These are phyloP conservation scores for Vicia faba DNA, from an alignment of 306 rosid species.

Conservation along the genomic window DNA sequence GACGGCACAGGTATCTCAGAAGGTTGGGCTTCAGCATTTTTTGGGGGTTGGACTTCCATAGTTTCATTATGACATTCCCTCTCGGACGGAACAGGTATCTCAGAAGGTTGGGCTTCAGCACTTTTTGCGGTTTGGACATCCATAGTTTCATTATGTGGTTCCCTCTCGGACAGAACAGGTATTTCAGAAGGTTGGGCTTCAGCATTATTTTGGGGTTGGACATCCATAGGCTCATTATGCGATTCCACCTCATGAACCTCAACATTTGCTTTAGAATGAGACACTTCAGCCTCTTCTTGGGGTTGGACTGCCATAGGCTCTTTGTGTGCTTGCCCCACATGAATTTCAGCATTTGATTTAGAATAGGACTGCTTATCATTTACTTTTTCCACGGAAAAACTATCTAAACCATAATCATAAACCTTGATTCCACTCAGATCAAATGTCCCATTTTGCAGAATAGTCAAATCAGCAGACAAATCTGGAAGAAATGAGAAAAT, in stretches of 20 bases:
- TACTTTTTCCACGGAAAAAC: slow-evolving; percentile 47
- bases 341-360: slow-evolving; percentile 48
- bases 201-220: slow-evolving; percentile 44
- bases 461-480: slow-evolving; percentile 57
- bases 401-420: slow-evolving; percentile 48
- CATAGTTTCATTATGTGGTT: slow-evolving; percentile 40
- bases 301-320: slow-evolving; percentile 41
- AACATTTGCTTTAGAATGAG: background rate
- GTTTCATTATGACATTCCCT: slow-evolving; percentile 39
- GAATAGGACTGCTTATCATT: slow-evolving; percentile 53
- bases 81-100: background rate
- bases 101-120: slow-evolving; percentile 37
- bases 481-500: slow-evolving; percentile 59
- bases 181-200: slow-evolving; percentile 35
- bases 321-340: slow-evolving; percentile 39
- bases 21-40: slow-evolving; percentile 50
- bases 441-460: slow-evolving; percentile 57
- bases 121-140: slow-evolving; percentile 45
- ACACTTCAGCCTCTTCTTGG: slow-evolving; percentile 49
- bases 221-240: slow-evolving; percentile 38
- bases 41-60: slow-evolving; percentile 42
- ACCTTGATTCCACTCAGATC: slow-evolving; percentile 62
- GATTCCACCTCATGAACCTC: slow-evolving; percentile 33
- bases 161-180: background rate
- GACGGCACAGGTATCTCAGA: slow-evolving; percentile 40